A percentile compares a stretch with the other conserved stretches of the same genome.
Evolutionary conservation across 257 asterid species (phyloP).

Genomic region (Fraxinus pennsylvanica): DNA sequence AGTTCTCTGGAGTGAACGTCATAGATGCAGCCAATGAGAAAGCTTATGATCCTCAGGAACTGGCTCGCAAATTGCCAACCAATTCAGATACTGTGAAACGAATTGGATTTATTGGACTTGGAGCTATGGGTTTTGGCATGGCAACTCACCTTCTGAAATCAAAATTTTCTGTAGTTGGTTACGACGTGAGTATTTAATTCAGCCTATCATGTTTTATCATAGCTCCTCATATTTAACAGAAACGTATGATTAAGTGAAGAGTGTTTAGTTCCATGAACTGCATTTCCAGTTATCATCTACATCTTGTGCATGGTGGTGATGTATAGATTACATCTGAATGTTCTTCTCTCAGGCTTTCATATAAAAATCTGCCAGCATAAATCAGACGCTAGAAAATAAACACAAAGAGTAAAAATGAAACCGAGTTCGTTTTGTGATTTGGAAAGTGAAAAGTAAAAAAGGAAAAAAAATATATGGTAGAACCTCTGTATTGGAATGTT

Average conservation of each 20-base stretch:
- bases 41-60: conserved; percentile 74
- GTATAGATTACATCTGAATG: neutral
- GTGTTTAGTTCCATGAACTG: neutral
- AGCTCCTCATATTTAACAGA: conserved; percentile 11
- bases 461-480: neutral
- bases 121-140: conserved; percentile 99
- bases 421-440: neutral
- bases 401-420: neutral
- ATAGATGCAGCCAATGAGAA: conserved; percentile 62
- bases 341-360: neutral
- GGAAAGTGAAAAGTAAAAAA: neutral
- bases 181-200: conserved; percentile 65
- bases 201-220: conserved; percentile 19
- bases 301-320: neutral
- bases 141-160: conserved; percentile 91
- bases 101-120: conserved; percentile 94
- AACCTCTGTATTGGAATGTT: too few species aligned
- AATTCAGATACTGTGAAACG: conserved; percentile 61
- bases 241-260: neutral
- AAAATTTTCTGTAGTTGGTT: conserved; percentile 72
- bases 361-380: neutral
- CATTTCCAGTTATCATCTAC: neutral
- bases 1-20: conserved; percentile 68
- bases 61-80: conserved; percentile 55
- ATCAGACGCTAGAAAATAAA: neutral